A percentile compares a stretch with the other conserved stretches of the same genome.
phyloP scores from a whole-genome alignment of 2,329 filamentous ascomycete genomes.

The Fusarium chaquense region DNA sequence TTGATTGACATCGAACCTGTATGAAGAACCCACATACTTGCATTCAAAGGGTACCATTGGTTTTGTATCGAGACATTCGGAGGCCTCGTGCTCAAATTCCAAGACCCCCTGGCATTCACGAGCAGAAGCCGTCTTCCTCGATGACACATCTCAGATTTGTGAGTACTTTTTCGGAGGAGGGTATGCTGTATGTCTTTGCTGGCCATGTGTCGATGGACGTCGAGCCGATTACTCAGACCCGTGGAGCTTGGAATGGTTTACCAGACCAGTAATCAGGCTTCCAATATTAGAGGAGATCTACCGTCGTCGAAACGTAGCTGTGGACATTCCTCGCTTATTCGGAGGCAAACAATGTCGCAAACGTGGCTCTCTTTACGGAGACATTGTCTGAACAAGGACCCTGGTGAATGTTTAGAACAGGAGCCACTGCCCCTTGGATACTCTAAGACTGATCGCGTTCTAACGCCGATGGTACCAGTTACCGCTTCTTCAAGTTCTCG shows the following conservation, averaged over 20 bases:
- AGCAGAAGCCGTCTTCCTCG: background rate
- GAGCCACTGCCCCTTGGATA: background rate
- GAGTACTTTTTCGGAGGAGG: slow-evolving; percentile 23
- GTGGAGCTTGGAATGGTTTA: background rate
- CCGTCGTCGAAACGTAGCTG: background rate
- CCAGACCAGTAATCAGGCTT: slow-evolving; percentile 1
- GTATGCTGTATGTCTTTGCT: slow-evolving; percentile 35
- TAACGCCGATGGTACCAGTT: background rate
- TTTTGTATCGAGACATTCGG: slow-evolving; percentile 22
- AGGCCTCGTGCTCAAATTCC: slow-evolving; percentile 25
- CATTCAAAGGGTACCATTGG: slow-evolving; percentile 9
- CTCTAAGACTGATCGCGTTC: background rate
- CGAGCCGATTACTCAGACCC: background rate
- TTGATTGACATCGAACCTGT: slow-evolving; percentile 42
- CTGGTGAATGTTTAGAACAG: background rate
- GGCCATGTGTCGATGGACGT: slow-evolving; percentile 35
- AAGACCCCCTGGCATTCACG: background rate
- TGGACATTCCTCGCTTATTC: slow-evolving; percentile 21
- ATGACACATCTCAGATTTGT: slow-evolving; percentile 17
- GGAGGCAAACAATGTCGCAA: slow-evolving; percentile 30
- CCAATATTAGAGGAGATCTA: slow-evolving; percentile 9
- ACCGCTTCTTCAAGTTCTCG: background rate
- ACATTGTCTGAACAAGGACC: slow-evolving; percentile 25
- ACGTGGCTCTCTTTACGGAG: slow-evolving; percentile 30
- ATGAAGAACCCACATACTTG: slow-evolving; percentile 41